Evolutionary conservation across 345 rosid genomes (phyloP).

Genomic region (Salix koriyanagi): DNA sequence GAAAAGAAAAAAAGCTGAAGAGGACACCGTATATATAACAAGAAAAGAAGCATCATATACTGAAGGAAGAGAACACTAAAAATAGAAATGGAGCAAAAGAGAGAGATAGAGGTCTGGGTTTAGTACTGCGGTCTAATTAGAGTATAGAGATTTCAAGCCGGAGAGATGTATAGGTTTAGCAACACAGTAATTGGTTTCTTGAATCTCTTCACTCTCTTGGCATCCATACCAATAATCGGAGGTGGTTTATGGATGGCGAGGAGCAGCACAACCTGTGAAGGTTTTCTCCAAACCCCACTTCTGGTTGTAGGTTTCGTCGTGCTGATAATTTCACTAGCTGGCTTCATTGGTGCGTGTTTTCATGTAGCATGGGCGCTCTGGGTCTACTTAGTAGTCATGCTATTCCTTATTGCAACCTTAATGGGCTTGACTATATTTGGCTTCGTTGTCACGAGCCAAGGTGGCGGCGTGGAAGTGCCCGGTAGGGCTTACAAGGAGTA

Average conservation of each 20-base stretch:
- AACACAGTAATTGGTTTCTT: slow-evolving; percentile 74
- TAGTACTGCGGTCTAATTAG: neutral
- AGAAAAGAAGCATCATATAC: slow-evolving; percentile 13
- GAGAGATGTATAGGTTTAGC: slow-evolving; percentile 68
- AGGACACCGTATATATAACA: slow-evolving; percentile 4
- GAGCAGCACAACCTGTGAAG: slow-evolving; percentile 73
- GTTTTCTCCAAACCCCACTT: slow-evolving; percentile 82
- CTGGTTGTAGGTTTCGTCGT: slow-evolving; percentile 68
- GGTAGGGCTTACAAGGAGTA: slow-evolving; percentile 75
- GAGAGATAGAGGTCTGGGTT: neutral
- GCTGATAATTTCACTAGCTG: slow-evolving; percentile 67
- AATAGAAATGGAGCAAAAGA: neutral
- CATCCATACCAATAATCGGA: slow-evolving; percentile 82
- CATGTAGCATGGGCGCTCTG: slow-evolving; percentile 79
- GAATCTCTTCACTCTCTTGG: slow-evolving; percentile 73
- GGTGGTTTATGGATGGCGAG: slow-evolving; percentile 86
- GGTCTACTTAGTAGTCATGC: slow-evolving; percentile 82
- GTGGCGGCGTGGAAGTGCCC: slow-evolving; percentile 66
- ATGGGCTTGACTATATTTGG: slow-evolving; percentile 72
- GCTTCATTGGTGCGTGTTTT: slow-evolving; percentile 90
- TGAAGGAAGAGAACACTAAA: neutral
- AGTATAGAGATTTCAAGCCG: neutral
- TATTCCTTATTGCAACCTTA: slow-evolving; percentile 57
- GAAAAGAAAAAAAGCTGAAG: slow-evolving; percentile 16
- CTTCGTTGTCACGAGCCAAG: slow-evolving; percentile 66